Percentiles rank a stretch among this genome's conserved stretches.
phyloP scores from a whole-genome alignment of 208 protist genomes.

The Trypanosoma cruzi region DNA sequence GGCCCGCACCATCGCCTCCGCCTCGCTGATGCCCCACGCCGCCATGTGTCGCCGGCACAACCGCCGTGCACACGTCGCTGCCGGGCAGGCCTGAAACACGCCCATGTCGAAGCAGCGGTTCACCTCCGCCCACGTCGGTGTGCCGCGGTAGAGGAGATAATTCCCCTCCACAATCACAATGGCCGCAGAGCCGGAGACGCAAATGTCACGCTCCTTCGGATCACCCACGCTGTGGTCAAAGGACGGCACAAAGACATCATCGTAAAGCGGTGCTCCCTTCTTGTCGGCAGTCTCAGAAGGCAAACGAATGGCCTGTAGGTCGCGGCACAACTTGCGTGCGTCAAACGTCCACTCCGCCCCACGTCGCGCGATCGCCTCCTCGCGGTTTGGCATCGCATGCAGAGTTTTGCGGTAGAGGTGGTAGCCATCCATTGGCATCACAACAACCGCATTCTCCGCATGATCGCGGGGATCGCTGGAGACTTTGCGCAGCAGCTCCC shows the following conservation, averaged over 20 bases:
- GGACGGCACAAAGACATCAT: slow-evolving; percentile 63
- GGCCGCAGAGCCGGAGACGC: slow-evolving; percentile 40
- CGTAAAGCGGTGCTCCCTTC: slow-evolving; percentile 25
- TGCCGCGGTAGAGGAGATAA: slow-evolving; percentile 72
- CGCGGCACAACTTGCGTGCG: slow-evolving; percentile 46
- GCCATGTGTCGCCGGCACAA: slow-evolving; percentile 72
- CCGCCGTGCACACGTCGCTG: slow-evolving; percentile 45
- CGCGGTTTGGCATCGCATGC: slow-evolving; percentile 49
- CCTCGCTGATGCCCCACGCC: slow-evolving; percentile 55
- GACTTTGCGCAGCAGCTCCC: slow-evolving; percentile 16
- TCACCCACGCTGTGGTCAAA: slow-evolving; percentile 80
- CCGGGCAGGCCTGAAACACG: slow-evolving; percentile 57
- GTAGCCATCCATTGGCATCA: slow-evolving; percentile 89
- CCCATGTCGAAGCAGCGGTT: slow-evolving; percentile 53
- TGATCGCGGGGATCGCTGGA: slow-evolving; percentile 19
- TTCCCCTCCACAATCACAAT: slow-evolving; percentile 81
- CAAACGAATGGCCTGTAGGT: slow-evolving; percentile 47
- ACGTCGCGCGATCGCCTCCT: slow-evolving; percentile 57
- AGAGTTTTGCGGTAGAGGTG: slow-evolving; percentile 63
- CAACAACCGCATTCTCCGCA: slow-evolving; percentile 30
- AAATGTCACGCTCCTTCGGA: slow-evolving; percentile 49
- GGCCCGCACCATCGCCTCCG: slow-evolving; percentile 60
- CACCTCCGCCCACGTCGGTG: slow-evolving; percentile 65
- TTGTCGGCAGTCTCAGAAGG: not conserved
- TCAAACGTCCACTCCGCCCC: slow-evolving; percentile 87